Percentiles rank a stretch among this genome's conserved stretches.
Conservation (phyloP, 73 alveolate species). For the Tetrahymena thermophila region DNA sequence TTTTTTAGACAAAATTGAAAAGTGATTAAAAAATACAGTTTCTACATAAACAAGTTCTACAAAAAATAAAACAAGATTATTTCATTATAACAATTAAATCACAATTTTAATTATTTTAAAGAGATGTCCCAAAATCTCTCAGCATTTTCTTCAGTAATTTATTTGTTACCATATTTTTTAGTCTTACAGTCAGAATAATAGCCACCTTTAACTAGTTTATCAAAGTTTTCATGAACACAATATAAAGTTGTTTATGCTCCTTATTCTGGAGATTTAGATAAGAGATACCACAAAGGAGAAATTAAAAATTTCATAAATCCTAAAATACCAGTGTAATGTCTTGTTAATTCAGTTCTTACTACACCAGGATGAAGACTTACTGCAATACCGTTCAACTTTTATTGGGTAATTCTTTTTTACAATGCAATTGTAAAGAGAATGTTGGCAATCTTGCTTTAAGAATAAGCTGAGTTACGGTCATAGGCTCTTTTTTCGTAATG, state of each 20-base stretch:
- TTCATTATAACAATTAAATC: background rate
- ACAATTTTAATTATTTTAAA: background rate
- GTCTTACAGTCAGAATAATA: constrained; percentile 16
- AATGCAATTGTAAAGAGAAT: constrained; percentile 22
- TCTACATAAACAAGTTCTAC: too few relatives aligned
- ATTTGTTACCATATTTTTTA: background rate
- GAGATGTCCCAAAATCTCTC: constrained; percentile 22
- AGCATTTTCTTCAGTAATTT: constrained; percentile 5
- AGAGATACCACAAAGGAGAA: constrained; percentile 2
- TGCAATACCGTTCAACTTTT: background rate
- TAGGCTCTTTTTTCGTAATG: background rate
- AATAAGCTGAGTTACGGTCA: constrained; percentile 11
- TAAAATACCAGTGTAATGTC: background rate
- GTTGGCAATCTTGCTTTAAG: constrained; percentile 26
- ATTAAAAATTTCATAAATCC: background rate
- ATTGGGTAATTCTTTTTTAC: background rate
- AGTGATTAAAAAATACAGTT: too few relatives aligned
- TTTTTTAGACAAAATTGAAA: too few relatives aligned
- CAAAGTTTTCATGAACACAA: constrained; percentile 22
- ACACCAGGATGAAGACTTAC: constrained; percentile 40
- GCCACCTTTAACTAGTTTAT: constrained; percentile 12
- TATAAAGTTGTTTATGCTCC: constrained; percentile 31
- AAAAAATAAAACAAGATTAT: too few relatives aligned
- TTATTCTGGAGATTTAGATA: constrained; percentile 1
- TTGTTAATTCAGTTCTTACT: constrained; percentile 25